Evolutionary conservation across 768 basidiomycete genomes (phyloP).

Genomic region (Suillus fuscotomentosus): DNA sequence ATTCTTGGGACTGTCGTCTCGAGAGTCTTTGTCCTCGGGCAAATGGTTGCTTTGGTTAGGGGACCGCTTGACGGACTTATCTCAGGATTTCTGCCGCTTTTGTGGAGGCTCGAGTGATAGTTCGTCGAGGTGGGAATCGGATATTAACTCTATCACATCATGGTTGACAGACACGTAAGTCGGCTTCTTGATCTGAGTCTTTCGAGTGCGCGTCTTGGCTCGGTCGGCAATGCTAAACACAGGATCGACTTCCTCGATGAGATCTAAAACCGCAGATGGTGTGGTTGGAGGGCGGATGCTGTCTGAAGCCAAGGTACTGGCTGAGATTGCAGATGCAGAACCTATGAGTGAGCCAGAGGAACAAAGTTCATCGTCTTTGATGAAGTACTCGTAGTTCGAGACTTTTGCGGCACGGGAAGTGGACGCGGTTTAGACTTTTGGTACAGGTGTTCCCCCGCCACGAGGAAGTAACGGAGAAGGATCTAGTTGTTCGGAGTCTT

Average conservation of each 20-base stretch:
- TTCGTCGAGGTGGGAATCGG: too few species aligned
- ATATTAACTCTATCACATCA: too few species aligned
- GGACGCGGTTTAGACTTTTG: conserved; percentile 27
- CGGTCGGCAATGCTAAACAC: conserved; percentile 52
- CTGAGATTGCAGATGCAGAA: too few species aligned
- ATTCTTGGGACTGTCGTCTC: neutral
- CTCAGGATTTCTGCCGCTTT: too few species aligned
- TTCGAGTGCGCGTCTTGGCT: conserved; percentile 53
- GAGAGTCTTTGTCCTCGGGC: neutral
- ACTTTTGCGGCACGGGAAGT: conserved; percentile 18
- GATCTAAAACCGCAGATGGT: too few species aligned
- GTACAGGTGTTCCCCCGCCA: conserved; percentile 1
- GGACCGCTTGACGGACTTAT: neutral
- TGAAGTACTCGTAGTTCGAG: conserved; percentile 1
- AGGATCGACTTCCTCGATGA: conserved; percentile 18
- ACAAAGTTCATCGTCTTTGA: neutral
- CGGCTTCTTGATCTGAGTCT: conserved; percentile 19
- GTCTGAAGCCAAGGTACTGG: too few species aligned
- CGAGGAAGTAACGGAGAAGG: conserved; percentile 8
- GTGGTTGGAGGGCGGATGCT: too few species aligned
- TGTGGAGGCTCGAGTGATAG: too few species aligned
- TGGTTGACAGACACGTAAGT: conserved; percentile 2
- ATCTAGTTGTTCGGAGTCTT: neutral
- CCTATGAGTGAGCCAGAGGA: too few species aligned
- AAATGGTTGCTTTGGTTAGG: neutral